Evolutionary conservation across 176 grass and related monocot genomes (phyloP), one percentile per base, ranked within the genome.

Genomic region (Ampelocalamus luodianensis): DNA sequence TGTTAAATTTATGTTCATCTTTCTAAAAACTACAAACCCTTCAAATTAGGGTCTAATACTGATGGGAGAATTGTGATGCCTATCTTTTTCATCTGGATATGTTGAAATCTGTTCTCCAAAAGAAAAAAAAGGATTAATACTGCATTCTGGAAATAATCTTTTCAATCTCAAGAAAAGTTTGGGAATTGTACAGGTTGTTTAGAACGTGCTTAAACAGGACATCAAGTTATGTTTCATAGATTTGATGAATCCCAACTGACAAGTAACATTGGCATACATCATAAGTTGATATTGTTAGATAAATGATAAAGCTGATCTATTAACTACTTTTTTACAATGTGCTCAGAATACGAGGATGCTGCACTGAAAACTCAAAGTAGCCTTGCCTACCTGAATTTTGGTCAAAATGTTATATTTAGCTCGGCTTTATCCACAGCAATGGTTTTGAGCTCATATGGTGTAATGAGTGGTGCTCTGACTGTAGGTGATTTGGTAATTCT

Each of bases 371-470:
- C 96, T 32, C 96, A 98, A 90, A 93, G 91, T 85, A 98, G 96
- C 72, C 96, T 98, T 72, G 93, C 93, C 23, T 95, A 84, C 83
- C 83, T 98, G 75, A 98, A 98, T 78, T 98, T 98, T 68, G 96
- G 96, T 55, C 96, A 98, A 80, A 98, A 83, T 82, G 0, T 98
- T 88, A 94, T 98, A 87, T 98, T 98, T 90, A 98, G 96, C 78
- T 86, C 89, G 4, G 85, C 96, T 65, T 92, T 98, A 74, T 95
- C 96, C 32, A 71, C 96, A 48, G 93, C 96, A 65, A 98, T 98
- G 96, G 93, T 95, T 88, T 92, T 98, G 85, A 92, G 89, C 71
- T 95, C 96, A 79, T 98, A 92, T 89, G 96, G 96, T 90, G 86
- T 98, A 71, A 98, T 95, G 91, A 95, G 87, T 85, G 93, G 93